Base-by-base conservation (phyloP, 805 yeast genomes). In the Yarrowia bubula region DNA sequence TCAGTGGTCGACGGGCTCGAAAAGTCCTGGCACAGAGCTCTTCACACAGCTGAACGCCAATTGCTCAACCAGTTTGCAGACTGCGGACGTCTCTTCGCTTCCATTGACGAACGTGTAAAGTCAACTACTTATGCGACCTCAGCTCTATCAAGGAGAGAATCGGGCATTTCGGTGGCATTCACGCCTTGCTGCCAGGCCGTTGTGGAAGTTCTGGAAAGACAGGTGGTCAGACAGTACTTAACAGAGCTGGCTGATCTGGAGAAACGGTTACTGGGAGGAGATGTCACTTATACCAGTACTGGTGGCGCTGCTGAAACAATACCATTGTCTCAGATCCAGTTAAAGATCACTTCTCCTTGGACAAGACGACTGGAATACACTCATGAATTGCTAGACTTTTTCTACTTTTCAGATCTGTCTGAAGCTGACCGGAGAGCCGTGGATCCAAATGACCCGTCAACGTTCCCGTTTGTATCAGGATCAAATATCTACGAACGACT, bases 11-110 rank as follows among this genome's bases (percentile, higher is more conserved):
- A 55, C 14, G 64, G 41, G 8, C 44, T 50, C 37, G 37, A 57
- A 7, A 38, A 38, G 17, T 58, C 55, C 14, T 62, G 41, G 42
- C 44, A 35, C 18, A 58, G 61, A n/a, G 28, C 61, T 4, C 50
- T 70, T 17, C 70, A 68, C 57, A 65, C 68, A 4, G 64, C 70
- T 2, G 72, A 70, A 28, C 67, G 53, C 9, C 65, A 67, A 3
- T 47, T 68, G 28, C 51, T 67, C 18, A 64, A 33, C n/a, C 67
- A 68, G 58, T 65, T 66, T 7, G 66, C 68, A 1, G 42, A 39
- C 33, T 65, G 70, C 42, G 72, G 72, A 47, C 35, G 47, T 58
- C 65, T 68, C 32, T 65, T 66, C 39, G 13, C 61, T 15, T 63
- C 38, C 14, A 53, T 70, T 13, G 51, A 64, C 13, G 61, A 41